These are phyloP conservation scores for Ricinus communis DNA, from an alignment of 345 rosid species.

Conservation along the genomic window DNA sequence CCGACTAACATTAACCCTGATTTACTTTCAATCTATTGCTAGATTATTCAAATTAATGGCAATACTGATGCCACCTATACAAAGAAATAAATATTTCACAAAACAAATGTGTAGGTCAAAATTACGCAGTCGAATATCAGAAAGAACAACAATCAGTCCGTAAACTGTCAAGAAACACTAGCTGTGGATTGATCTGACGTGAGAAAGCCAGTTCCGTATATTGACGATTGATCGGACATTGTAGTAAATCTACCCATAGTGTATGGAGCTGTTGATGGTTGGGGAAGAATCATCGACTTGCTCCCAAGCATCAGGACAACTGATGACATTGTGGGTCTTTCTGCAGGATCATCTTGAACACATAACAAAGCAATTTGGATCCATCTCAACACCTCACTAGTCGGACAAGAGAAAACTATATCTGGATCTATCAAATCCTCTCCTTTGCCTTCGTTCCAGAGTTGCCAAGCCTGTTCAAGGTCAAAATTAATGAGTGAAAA, in stretches of 20 bases:
- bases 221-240: slow-evolving; percentile 29
- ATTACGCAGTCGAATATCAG: no score
- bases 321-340: slow-evolving; percentile 47
- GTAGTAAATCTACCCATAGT: slow-evolving; percentile 23
- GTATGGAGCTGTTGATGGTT: slow-evolving; percentile 32
- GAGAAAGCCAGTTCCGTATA: slow-evolving; percentile 16
- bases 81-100: no score
- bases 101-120: no score
- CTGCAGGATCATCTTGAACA: slow-evolving; percentile 42
- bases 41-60: no score
- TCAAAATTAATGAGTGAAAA: background rate
- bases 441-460: slow-evolving; percentile 41
- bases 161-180: slow-evolving; percentile 18
- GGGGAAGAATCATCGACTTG: slow-evolving; percentile 35
- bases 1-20: no score
- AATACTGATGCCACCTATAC: no score
- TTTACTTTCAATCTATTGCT: no score
- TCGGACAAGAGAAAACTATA: slow-evolving; percentile 18
- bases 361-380: slow-evolving; percentile 49
- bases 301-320: slow-evolving; percentile 53
- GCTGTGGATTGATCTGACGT: slow-evolving; percentile 36
- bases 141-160: no score
- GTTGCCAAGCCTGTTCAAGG: slow-evolving; percentile 35
- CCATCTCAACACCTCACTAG: slow-evolving; percentile 38
- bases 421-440: slow-evolving; percentile 36